These are phyloP conservation scores for Fonsecaea pedrosoi DNA, from an alignment of 2,329 filamentous ascomycete genomes.

Conservation along the genomic window DNA sequence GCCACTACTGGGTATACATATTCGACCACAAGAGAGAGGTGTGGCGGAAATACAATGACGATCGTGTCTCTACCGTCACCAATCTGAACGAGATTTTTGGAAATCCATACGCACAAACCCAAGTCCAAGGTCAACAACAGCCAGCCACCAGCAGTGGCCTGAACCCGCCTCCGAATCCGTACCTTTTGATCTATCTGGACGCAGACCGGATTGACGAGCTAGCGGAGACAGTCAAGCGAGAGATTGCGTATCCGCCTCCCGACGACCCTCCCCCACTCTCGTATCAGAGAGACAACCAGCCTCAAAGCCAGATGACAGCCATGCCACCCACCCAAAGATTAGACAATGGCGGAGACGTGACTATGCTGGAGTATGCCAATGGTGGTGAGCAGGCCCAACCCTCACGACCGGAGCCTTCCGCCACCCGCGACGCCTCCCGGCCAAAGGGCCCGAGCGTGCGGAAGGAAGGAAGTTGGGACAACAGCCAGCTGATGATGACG, in stretches of 20 bases:
- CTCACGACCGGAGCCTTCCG: neutral
- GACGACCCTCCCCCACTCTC: constrained; percentile 25
- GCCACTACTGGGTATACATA: constrained; percentile 98
- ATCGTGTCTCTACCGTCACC: constrained; percentile 72
- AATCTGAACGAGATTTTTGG: constrained; percentile 66
- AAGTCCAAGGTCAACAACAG: constrained; percentile 16
- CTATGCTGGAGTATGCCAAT: constrained; percentile 36
- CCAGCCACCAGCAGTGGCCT: neutral
- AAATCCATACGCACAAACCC: constrained; percentile 25
- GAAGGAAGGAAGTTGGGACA: constrained; percentile 31
- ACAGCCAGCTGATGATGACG: constrained; percentile 30
- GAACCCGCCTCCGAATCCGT: constrained; percentile 63
- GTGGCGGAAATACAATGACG: constrained; percentile 96
- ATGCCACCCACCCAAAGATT: constrained; percentile 23
- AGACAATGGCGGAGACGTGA: constrained; percentile 23
- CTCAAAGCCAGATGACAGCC: constrained; percentile 31
- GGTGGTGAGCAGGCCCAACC: constrained; percentile 35
- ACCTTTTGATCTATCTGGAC: constrained; percentile 74
- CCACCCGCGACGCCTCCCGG: neutral
- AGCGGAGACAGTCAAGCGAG: constrained; percentile 63
- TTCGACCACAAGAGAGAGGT: constrained; percentile 80
- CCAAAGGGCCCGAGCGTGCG: constrained; percentile 5
- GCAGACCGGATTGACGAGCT: constrained; percentile 67
- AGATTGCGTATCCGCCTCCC: constrained; percentile 40
- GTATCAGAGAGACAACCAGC: constrained; percentile 5